Evolutionary conservation across 1,284 basidiomycete species (phyloP).

Genomic region (Cerrena zonata): DNA sequence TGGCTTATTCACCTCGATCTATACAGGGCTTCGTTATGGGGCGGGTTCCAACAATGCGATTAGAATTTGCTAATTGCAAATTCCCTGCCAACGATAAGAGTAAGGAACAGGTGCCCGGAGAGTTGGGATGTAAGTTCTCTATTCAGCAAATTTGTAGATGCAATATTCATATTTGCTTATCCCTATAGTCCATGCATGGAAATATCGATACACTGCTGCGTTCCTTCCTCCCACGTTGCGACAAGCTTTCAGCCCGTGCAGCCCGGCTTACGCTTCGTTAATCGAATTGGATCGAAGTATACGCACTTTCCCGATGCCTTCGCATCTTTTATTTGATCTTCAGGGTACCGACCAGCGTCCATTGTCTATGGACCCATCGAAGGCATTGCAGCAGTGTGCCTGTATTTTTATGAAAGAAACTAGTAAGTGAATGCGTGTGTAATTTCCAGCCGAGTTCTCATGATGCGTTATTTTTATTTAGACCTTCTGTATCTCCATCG

Average conservation of each 20-base stretch:
- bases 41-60: conserved; percentile 34
- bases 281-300: conserved; percentile 44
- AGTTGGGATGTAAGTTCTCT: conserved; percentile 39
- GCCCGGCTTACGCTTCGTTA: conserved; percentile 31
- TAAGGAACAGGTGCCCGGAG: conserved; percentile 26
- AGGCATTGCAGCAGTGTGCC: conserved; percentile 43
- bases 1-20: neutral
- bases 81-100: conserved; percentile 43
- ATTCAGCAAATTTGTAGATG: conserved; percentile 2
- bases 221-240: conserved; percentile 40
- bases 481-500: conserved; percentile 49
- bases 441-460: neutral
- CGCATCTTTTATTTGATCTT: conserved; percentile 35
- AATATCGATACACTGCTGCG: conserved; percentile 39
- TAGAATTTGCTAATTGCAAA: conserved; percentile 43
- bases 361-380: conserved; percentile 36
- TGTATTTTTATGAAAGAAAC: conserved; percentile 37
- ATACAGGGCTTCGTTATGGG: conserved; percentile 6
- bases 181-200: conserved; percentile 42
- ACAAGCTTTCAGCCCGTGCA: conserved; percentile 33
- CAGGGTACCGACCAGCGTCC: conserved; percentile 22
- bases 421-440: conserved; percentile 30
- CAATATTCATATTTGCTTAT: neutral
- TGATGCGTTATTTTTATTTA: conserved; percentile 15
- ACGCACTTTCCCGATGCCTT: conserved; percentile 39